Percentiles rank a stretch among this genome's conserved stretches.
Conservation (phyloP, 1,139 yeast genomes). For the Hemisphaericaspora xylanilytica region DNA sequence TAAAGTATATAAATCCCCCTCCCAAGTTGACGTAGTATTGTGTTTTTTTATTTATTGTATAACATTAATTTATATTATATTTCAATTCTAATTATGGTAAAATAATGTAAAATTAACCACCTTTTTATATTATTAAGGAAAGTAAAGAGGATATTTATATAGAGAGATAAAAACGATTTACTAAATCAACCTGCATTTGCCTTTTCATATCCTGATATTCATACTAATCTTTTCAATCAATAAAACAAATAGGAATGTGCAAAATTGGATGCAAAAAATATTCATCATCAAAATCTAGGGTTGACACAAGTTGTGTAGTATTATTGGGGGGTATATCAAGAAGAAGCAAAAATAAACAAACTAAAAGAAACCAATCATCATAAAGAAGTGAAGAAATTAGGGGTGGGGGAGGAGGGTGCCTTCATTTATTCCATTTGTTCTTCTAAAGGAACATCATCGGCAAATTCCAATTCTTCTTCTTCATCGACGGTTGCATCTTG, state of each 20-base stretch:
- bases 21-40: background rate
- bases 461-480: conserved; percentile 67
- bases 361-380: background rate
- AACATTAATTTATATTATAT: conserved; percentile 1
- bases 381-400: conserved; percentile 1
- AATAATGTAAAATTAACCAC: too few relatives aligned
- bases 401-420: background rate
- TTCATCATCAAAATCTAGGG: too few relatives aligned
- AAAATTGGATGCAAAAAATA: background rate
- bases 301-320: background rate
- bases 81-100: conserved; percentile 1
- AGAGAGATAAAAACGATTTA: background rate
- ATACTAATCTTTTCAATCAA: background rate
- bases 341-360: conserved; percentile 1
- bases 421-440: conserved; percentile 46
- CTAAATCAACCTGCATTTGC: background rate
- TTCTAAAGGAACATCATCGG: conserved; percentile 60
- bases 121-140: background rate
- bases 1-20: background rate
- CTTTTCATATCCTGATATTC: background rate
- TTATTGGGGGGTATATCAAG: background rate
- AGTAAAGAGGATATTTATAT: background rate
- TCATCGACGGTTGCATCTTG: conserved; percentile 81
- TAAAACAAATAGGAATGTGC: background rate
- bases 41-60: conserved; percentile 1